Evolutionary conservation across 2,329 filamentous ascomycete genomes (phyloP).

Genomic region (Incumbomyces lentus): DNA sequence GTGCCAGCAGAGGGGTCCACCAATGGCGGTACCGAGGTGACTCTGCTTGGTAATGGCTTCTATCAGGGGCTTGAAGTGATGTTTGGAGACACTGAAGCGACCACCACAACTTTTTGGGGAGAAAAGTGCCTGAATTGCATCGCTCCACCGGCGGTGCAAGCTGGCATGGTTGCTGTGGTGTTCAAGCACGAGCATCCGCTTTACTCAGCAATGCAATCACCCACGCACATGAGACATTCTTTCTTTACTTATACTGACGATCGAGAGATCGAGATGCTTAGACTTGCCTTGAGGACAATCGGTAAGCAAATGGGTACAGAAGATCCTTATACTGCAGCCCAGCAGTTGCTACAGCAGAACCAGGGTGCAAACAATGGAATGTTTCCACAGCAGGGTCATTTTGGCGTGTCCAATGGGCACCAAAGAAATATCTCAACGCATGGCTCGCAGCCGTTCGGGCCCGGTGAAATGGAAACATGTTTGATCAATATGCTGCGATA

Average conservation of each 20-base stretch:
- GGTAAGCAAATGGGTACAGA: conserved; percentile 40
- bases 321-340: conserved; percentile 38
- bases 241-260: conserved; percentile 59
- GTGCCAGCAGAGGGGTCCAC: conserved; percentile 75
- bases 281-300: conserved; percentile 34
- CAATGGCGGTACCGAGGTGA: conserved; percentile 77
- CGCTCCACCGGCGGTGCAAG: conserved; percentile 57
- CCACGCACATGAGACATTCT: conserved; percentile 35
- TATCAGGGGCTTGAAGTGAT: conserved; percentile 70
- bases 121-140: conserved; percentile 70
- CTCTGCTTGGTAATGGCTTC: conserved; percentile 70
- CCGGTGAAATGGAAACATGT: conserved; percentile 51
- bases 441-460: conserved; percentile 30
- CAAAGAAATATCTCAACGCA: conserved; percentile 36
- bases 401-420: conserved; percentile 34
- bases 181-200: conserved; percentile 49
- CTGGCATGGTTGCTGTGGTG: conserved; percentile 61
- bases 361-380: conserved; percentile 14
- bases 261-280: conserved; percentile 38
- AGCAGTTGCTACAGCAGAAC: conserved; percentile 32
- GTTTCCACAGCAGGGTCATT: conserved; percentile 21
- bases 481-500: conserved; percentile 67
- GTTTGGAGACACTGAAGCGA: conserved; percentile 62
- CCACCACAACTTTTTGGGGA: conserved; percentile 71
- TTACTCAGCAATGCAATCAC: conserved; percentile 35